These are phyloP conservation scores for Ilyonectria destructans DNA, from an alignment of 2,329 filamentous ascomycete species.

Conservation along the genomic window DNA sequence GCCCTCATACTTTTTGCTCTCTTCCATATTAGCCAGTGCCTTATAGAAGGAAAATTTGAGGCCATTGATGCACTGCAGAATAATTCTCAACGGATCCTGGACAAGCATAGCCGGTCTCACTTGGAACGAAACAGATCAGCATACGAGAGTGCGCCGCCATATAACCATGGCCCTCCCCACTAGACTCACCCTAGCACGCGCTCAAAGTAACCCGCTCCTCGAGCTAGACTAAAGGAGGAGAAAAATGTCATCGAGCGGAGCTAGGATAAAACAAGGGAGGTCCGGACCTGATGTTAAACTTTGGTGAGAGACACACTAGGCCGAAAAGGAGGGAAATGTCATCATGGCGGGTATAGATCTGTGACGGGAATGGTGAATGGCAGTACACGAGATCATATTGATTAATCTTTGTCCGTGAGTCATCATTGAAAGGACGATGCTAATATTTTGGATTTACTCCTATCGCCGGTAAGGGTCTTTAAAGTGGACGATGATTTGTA, in stretches of 20 bases:
- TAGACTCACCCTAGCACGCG: too few relatives aligned
- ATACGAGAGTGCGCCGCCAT: too few relatives aligned
- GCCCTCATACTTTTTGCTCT: not conserved
- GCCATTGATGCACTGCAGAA: too few relatives aligned
- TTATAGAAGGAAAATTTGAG: too few relatives aligned
- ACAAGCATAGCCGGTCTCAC: too few relatives aligned
- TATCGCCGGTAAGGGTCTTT: not conserved
- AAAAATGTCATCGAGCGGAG: not conserved
- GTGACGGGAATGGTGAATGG: too few relatives aligned
- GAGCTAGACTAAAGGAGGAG: not conserved
- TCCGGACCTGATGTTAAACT: not conserved
- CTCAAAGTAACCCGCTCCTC: too few relatives aligned
- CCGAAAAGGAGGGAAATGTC: not conserved
- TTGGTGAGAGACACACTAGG: not conserved
- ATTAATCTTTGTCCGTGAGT: not conserved
- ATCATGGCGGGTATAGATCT: not conserved
- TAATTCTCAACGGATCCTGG: too few relatives aligned
- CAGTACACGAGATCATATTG: not conserved
- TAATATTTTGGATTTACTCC: not conserved
- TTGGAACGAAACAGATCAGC: too few relatives aligned
- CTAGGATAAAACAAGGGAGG: too few relatives aligned
- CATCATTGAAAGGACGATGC: not conserved
- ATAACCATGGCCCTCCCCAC: too few relatives aligned
- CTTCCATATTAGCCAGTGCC: not conserved
- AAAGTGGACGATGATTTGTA: not conserved